Conservation (phyloP, 768 basidiomycete genomes). For the Pholiota microspora region DNA sequence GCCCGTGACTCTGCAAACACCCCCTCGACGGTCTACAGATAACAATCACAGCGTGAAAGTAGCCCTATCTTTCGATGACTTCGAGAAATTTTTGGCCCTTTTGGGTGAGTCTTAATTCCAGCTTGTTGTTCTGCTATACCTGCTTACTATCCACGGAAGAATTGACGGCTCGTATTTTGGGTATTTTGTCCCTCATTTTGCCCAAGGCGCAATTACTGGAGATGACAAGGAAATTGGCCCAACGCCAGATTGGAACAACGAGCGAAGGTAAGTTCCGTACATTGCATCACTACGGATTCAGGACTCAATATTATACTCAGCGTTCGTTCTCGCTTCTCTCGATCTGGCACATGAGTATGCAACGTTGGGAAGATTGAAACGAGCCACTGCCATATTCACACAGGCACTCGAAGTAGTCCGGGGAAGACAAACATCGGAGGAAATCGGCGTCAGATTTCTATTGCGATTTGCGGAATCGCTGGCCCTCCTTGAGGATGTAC, state of each 20-base stretch:
- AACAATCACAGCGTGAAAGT: conserved; percentile 10
- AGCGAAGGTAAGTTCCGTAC: conserved; percentile 42
- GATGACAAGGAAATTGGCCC: conserved; percentile 58
- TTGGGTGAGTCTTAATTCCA: conserved; percentile 45
- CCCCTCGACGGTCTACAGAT: conserved; percentile 24
- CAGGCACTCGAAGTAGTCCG: conserved; percentile 48
- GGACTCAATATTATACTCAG: conserved; percentile 32
- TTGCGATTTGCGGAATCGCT: conserved; percentile 68
- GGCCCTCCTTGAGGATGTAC: conserved; percentile 55
- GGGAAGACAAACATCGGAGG: conserved; percentile 44
- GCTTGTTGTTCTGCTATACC: background rate
- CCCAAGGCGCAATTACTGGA: conserved; percentile 68
- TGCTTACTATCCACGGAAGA: conserved; percentile 33
- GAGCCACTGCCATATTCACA: conserved; percentile 66
- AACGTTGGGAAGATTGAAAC: conserved; percentile 68
- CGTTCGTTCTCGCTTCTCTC: conserved; percentile 60
- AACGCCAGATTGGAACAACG: conserved; percentile 38
- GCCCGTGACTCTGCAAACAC: conserved; percentile 25
- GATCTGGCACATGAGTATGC: conserved; percentile 80
- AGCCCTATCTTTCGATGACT: conserved; percentile 34
- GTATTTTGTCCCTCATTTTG: conserved; percentile 64
- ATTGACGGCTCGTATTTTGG: conserved; percentile 58
- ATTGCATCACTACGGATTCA: background rate
- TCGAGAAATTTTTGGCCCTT: conserved; percentile 42
- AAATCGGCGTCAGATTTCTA: conserved; percentile 51